Evolutionary conservation across 495 filamentous ascomycete genomes (phyloP).

Genomic region (Talaromyces borbonicus): DNA sequence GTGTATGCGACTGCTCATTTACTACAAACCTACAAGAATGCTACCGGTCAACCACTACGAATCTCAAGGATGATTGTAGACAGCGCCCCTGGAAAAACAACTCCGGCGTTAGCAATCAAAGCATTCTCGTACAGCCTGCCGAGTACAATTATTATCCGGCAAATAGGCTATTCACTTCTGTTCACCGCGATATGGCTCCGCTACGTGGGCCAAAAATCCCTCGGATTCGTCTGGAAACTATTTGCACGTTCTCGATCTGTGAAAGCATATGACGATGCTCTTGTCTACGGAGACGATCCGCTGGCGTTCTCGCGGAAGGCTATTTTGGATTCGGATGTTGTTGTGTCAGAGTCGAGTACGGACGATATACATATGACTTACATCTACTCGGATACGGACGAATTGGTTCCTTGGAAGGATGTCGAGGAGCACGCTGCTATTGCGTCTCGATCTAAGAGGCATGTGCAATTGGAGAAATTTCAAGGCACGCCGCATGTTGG

Average conservation of each 20-base stretch:
- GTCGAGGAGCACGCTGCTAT: slow-evolving; percentile 34
- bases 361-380: slow-evolving; percentile 22
- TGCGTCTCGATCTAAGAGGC: slow-evolving; percentile 19
- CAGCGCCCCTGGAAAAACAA: slow-evolving; percentile 32
- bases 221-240: slow-evolving; percentile 6
- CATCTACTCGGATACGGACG: slow-evolving; percentile 37
- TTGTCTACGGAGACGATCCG: slow-evolving; percentile 17
- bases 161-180: slow-evolving; percentile 20
- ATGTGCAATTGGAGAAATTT: slow-evolving; percentile 31
- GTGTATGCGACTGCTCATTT: slow-evolving; percentile 21
- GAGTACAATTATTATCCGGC: slow-evolving; percentile 22
- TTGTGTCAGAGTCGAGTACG: neutral
- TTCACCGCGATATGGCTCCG: slow-evolving; percentile 10
- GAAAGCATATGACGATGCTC: slow-evolving; percentile 14
- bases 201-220: slow-evolving; percentile 11
- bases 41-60: slow-evolving; percentile 22
- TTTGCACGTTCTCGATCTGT: neutral
- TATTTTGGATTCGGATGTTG: slow-evolving; percentile 1
- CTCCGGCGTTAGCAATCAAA: slow-evolving; percentile 15
- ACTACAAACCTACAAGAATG: slow-evolving; percentile 22
- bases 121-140: slow-evolving; percentile 31
- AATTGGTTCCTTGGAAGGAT: slow-evolving; percentile 26
- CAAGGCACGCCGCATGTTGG: slow-evolving; percentile 31
- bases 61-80: slow-evolving; percentile 30
- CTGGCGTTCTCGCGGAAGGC: slow-evolving; percentile 5